Conservation (phyloP, 257 asterid genomes). For the Plantago major region DNA sequence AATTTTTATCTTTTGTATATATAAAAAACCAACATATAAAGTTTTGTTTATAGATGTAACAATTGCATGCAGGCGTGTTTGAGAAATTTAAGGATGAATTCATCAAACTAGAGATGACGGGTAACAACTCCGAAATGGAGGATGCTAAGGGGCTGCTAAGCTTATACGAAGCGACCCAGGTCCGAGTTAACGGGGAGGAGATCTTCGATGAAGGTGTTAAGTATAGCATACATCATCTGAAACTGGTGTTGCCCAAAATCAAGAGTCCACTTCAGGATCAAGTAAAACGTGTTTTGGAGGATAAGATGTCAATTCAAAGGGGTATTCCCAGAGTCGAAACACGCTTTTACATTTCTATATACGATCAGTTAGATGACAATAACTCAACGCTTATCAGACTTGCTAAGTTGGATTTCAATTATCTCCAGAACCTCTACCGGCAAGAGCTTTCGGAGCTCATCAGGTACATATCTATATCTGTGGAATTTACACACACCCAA, state of each 20-base stretch:
- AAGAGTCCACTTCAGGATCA: background rate
- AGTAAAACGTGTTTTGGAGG: background rate
- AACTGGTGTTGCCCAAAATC: background rate
- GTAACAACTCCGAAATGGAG: too few species aligned
- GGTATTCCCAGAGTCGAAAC: background rate
- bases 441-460: background rate
- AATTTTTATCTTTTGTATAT: too few species aligned
- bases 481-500: too few species aligned
- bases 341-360: background rate
- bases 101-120: background rate
- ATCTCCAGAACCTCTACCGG: background rate
- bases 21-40: too few species aligned
- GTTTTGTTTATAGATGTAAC: too few species aligned
- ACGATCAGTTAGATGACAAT: background rate
- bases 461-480: background rate
- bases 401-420: conserved; percentile 2
- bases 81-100: background rate
- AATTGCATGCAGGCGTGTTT: background rate
- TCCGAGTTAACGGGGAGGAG: background rate
- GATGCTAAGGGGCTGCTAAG: background rate
- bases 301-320: background rate
- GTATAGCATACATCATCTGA: background rate
- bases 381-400: background rate
- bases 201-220: background rate
- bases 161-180: background rate